Evolutionary conservation across 768 basidiomycete species (phyloP).

Genomic region (Cubamyces sp.): DNA sequence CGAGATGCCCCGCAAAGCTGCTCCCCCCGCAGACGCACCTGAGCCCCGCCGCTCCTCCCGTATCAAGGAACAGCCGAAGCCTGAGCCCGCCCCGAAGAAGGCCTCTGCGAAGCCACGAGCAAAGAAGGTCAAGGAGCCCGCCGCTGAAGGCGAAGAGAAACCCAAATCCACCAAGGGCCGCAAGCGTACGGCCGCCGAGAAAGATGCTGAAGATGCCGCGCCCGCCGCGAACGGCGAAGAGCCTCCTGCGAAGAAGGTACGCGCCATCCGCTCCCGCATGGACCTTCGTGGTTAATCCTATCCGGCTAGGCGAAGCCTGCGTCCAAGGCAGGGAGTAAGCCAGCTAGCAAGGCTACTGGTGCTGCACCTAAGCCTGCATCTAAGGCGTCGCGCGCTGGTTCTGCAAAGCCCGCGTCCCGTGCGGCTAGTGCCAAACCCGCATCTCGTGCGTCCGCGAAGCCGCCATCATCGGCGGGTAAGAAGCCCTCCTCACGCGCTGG

Average conservation of each 20-base stretch:
- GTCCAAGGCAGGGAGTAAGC: constrained; percentile 39
- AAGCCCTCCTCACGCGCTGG: constrained; percentile 63
- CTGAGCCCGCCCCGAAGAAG: constrained; percentile 57
- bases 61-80: constrained; percentile 73
- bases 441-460: constrained; percentile 41
- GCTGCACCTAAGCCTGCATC: constrained; percentile 40
- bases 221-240: constrained; percentile 42
- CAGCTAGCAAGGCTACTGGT: constrained; percentile 38
- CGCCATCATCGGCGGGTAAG: constrained; percentile 44
- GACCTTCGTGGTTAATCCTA: constrained; percentile 2
- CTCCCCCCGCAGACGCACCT: constrained; percentile 46
- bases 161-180: constrained; percentile 52
- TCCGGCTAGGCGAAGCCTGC: constrained; percentile 47
- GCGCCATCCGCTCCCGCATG: constrained; percentile 18
- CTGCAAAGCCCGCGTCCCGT: constrained; percentile 48
- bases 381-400: constrained; percentile 31
- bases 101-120: constrained; percentile 63
- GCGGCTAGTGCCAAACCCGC: constrained; percentile 41
- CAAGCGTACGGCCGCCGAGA: constrained; percentile 54
- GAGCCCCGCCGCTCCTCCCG: constrained; percentile 74
- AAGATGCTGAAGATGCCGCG: constrained; percentile 45
- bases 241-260: constrained; percentile 70
- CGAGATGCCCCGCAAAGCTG: constrained; percentile 74
- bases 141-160: constrained; percentile 36
- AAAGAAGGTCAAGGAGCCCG: constrained; percentile 45